Percentiles rank a stretch among this genome's conserved stretches.
phyloP scores from a whole-genome alignment of 345 rosid species.

The Kandelia obovata region DNA sequence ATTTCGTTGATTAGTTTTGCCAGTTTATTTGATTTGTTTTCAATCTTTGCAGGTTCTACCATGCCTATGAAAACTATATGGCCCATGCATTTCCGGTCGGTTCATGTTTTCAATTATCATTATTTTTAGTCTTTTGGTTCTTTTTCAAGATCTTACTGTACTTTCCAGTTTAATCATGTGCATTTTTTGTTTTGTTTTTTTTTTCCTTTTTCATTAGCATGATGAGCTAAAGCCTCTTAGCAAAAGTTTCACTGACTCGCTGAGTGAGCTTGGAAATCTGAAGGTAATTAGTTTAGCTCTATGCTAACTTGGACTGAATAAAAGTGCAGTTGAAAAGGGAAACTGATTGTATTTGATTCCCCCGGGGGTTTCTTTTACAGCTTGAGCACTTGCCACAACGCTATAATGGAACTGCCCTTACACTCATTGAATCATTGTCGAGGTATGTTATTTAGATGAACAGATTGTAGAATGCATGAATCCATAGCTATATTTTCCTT shows the following conservation, averaged over 20 bases:
- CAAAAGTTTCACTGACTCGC: conserved; percentile 82
- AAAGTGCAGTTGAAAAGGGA: background rate
- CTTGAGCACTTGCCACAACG: conserved; percentile 80
- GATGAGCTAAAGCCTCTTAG: conserved; percentile 92
- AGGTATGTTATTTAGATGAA: conserved; percentile 41
- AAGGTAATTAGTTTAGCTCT: conserved; percentile 40
- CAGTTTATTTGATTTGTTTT: background rate
- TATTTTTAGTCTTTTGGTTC: background rate
- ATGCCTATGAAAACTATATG: conserved; percentile 92
- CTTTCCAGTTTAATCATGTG: background rate
- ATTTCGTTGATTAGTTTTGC: background rate
- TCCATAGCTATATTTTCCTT: background rate
- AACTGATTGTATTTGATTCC: conserved; percentile 12
- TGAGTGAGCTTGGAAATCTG: conserved; percentile 91
- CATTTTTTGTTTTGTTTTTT: conserved; percentile 3
- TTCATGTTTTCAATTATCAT: conserved; percentile 12
- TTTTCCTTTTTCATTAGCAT: conserved; percentile 46
- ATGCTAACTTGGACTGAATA: background rate
- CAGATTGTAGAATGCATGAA: background rate
- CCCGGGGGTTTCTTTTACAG: conserved; percentile 38
- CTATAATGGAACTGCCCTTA: conserved; percentile 88
- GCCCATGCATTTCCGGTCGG: conserved; percentile 85
- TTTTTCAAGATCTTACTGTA: background rate
- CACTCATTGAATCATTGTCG: conserved; percentile 85
- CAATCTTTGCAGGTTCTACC: conserved; percentile 69